Conservation (phyloP, 805 yeast genomes). For the Candida krabiensis region DNA sequence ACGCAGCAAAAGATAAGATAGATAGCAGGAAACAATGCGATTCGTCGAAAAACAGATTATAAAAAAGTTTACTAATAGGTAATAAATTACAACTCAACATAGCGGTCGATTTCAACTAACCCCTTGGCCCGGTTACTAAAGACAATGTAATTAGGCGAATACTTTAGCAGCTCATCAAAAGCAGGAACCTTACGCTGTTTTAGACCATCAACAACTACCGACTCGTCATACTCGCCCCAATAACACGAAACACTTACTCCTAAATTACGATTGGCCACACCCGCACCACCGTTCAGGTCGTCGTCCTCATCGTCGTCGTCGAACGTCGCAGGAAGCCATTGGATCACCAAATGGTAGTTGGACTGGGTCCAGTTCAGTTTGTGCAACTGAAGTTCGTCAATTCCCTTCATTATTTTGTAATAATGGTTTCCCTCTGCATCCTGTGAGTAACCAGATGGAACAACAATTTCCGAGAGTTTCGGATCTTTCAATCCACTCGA, state of each 20-base stretch:
- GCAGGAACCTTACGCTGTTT: conserved; percentile 56
- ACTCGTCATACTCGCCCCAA: conserved; percentile 73
- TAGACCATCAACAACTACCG: conserved; percentile 39
- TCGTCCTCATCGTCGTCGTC: conserved; percentile 39
- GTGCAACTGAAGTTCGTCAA: conserved; percentile 62
- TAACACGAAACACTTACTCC: conserved; percentile 65
- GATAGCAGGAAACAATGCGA: background rate
- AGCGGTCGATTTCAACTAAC: conserved; percentile 50
- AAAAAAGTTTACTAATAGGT: no score
- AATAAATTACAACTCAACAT: conserved; percentile 22
- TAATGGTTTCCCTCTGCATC: conserved; percentile 36
- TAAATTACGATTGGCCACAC: conserved; percentile 30
- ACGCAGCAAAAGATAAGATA: no score
- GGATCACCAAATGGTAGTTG: conserved; percentile 59
- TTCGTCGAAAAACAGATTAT: no score
- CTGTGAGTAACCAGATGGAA: conserved; percentile 48
- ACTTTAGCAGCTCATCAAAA: conserved; percentile 65
- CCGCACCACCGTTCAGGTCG: conserved; percentile 10
- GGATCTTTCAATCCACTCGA: background rate
- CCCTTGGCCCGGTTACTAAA: conserved; percentile 71
- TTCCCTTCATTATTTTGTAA: conserved; percentile 60
- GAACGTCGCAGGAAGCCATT: conserved; percentile 71
- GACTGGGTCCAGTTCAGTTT: conserved; percentile 59
- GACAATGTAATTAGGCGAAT: conserved; percentile 62
- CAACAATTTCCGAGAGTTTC: conserved; percentile 4